phyloP scores from a whole-genome alignment of 139 green algal genomes.

The Chlorella sp. region DNA sequence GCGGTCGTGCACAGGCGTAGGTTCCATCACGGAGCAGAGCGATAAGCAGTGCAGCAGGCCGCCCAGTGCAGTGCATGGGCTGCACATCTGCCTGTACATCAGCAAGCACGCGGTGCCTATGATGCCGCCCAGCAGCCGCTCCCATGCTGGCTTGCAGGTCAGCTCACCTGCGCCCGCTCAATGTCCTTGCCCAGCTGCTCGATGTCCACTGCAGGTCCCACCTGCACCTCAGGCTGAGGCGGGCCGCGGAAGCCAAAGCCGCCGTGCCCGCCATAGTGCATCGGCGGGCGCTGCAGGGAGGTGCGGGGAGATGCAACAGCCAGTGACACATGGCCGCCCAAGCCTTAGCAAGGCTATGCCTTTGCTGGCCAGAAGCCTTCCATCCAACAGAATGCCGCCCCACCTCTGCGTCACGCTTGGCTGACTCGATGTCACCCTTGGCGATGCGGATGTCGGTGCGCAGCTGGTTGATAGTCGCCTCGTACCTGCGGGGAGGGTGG shows the following conservation, averaged over 20 bases:
- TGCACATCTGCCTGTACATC: too few relatives aligned
- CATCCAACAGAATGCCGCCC: too few relatives aligned
- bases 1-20: too few relatives aligned
- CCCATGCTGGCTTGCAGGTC: background rate
- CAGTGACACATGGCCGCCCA: too few relatives aligned
- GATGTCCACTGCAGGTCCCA: conserved; percentile 10
- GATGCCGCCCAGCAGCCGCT: too few relatives aligned
- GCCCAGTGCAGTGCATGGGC: too few relatives aligned
- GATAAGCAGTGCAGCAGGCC: too few relatives aligned
- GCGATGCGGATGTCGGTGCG: conserved; percentile 24
- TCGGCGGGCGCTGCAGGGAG: conserved; percentile 12
- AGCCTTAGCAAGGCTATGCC: too few relatives aligned
- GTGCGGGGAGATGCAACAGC: too few relatives aligned
- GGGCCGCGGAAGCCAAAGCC: background rate
- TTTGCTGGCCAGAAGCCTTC: too few relatives aligned
- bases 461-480: conserved; percentile 46
- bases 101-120: too few relatives aligned
- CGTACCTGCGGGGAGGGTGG: conserved; percentile 34
- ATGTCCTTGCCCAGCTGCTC: conserved; percentile 45
- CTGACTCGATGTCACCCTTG: conserved; percentile 20
- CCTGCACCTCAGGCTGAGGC: background rate
- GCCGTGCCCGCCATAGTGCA: conserved; percentile 1
- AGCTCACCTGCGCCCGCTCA: conserved; percentile 31
- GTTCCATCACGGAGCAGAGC: too few relatives aligned
- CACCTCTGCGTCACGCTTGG: conserved; percentile 6